Evolutionary conservation across 257 asterid species (phyloP).

Genomic region (Solanum phureja): DNA sequence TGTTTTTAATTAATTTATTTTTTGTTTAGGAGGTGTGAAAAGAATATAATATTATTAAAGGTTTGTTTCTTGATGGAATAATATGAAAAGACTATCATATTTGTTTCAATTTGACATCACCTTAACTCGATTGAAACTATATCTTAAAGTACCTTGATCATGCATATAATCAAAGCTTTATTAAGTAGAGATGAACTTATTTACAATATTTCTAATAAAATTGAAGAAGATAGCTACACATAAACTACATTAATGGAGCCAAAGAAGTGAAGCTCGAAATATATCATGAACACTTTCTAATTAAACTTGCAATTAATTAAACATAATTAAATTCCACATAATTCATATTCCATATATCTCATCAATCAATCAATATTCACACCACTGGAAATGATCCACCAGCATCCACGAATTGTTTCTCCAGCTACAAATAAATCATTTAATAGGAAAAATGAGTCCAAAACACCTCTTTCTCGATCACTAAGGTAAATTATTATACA

Average conservation of each 20-base stretch:
- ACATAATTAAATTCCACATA: background rate
- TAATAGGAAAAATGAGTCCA: background rate
- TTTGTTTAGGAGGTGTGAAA: background rate
- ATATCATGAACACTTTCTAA: background rate
- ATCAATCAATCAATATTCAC: background rate
- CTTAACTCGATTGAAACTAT: background rate
- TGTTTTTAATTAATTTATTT: background rate
- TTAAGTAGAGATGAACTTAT: background rate
- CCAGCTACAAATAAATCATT: constrained; percentile 16
- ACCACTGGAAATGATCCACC: constrained; percentile 26
- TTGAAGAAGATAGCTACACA: background rate
- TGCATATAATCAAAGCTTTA: background rate
- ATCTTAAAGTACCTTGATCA: background rate
- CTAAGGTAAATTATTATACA: background rate
- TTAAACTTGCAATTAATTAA: background rate
- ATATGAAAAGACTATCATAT: background rate
- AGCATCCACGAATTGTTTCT: constrained; percentile 25
- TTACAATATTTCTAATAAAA: background rate
- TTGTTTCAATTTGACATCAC: background rate
- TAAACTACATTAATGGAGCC: background rate
- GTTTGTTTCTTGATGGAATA: background rate
- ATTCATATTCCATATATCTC: background rate
- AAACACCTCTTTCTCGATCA: background rate
- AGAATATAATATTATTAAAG: background rate
- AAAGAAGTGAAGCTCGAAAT: background rate